Evolutionary conservation across 2,329 filamentous ascomycete genomes (phyloP).

Genomic region (Taxawa tesnikishii): DNA sequence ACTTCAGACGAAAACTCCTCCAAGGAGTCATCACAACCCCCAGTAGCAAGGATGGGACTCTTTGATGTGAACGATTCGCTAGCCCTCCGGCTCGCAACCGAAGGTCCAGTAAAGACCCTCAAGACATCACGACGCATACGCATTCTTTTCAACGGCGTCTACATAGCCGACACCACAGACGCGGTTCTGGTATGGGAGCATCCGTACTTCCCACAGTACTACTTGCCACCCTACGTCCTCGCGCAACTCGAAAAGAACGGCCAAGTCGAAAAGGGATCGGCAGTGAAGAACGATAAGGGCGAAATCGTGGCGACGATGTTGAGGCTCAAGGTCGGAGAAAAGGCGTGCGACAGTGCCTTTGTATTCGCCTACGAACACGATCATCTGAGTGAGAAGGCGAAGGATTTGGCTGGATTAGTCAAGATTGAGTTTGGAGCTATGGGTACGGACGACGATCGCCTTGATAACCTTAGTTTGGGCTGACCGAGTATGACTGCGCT

Average conservation of each 20-base stretch:
- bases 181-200: slow-evolving; percentile 29
- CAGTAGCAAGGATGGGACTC: neutral
- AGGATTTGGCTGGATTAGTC: slow-evolving; percentile 4
- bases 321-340: slow-evolving; percentile 11
- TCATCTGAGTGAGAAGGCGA: slow-evolving; percentile 3
- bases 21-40: neutral
- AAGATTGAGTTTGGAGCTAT: slow-evolving; percentile 7
- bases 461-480: neutral
- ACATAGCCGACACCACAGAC: slow-evolving; percentile 20
- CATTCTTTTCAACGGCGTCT: slow-evolving; percentile 18
- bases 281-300: slow-evolving; percentile 10
- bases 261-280: slow-evolving; percentile 9
- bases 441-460: slow-evolving; percentile 3
- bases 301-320: slow-evolving; percentile 13
- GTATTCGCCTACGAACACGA: slow-evolving; percentile 11
- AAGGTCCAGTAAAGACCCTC: slow-evolving; percentile 24
- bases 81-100: slow-evolving; percentile 25
- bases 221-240: slow-evolving; percentile 14
- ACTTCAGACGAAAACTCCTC: too few species aligned
- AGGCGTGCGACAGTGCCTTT: slow-evolving; percentile 21
- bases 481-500: too few species aligned
- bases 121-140: slow-evolving; percentile 19
- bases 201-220: slow-evolving; percentile 34
- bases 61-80: slow-evolving; percentile 15
- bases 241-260: slow-evolving; percentile 1